phyloP scores from a whole-genome alignment of 169 alveolate genomes.

The Plasmodium cynomolgi region DNA sequence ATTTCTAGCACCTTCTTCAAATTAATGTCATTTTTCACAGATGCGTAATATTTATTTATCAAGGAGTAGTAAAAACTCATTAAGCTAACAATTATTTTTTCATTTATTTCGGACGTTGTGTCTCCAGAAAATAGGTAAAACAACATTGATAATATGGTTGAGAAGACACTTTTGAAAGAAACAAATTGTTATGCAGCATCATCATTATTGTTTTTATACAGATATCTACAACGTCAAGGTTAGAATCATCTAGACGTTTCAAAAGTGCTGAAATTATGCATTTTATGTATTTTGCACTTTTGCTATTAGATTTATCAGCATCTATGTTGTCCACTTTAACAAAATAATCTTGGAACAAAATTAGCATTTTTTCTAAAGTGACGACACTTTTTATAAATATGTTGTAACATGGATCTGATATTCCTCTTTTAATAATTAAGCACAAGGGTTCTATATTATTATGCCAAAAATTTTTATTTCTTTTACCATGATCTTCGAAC shows the following conservation, averaged over 20 bases:
- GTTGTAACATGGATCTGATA: constrained; percentile 52
- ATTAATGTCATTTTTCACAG: constrained; percentile 70
- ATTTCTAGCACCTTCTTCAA: constrained; percentile 69
- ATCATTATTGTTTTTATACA: constrained; percentile 73
- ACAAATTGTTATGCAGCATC: constrained; percentile 72
- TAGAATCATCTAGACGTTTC: constrained; percentile 72
- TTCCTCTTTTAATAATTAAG: constrained; percentile 62
- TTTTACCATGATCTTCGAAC: constrained; percentile 57
- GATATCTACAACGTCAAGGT: constrained; percentile 67
- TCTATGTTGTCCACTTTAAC: constrained; percentile 10
- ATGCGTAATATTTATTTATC: constrained; percentile 64
- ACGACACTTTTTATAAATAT: constrained; percentile 68
- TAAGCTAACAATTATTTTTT: constrained; percentile 73
- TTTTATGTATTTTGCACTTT: constrained; percentile 39
- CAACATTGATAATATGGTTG: constrained; percentile 69
- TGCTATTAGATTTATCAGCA: background rate
- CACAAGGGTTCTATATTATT: constrained; percentile 72
- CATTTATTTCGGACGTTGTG: constrained; percentile 58
- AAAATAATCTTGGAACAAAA: constrained; percentile 34
- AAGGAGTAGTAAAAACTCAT: constrained; percentile 74
- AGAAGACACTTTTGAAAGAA: constrained; percentile 64
- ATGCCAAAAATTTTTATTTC: constrained; percentile 31
- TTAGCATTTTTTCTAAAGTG: constrained; percentile 57
- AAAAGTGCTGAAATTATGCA: constrained; percentile 69
- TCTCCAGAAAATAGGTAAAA: constrained; percentile 60